Percentiles rank a stretch among this genome's conserved stretches.
Evolutionary conservation across 202 grass and related monocot genomes (phyloP).

Genomic region (Carex arenaria): DNA sequence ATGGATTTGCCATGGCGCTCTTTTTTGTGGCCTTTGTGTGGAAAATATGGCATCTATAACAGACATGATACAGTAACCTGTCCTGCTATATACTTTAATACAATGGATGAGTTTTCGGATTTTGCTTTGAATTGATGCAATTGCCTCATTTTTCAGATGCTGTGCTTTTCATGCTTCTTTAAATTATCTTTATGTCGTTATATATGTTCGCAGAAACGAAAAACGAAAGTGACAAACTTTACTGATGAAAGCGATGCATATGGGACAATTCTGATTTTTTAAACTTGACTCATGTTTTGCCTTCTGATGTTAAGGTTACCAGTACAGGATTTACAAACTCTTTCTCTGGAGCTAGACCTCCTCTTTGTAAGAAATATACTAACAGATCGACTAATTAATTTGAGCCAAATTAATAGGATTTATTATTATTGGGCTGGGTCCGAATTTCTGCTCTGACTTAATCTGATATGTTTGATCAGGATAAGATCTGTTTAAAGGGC

Average conservation of each 20-base stretch:
- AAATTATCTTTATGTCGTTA: neutral
- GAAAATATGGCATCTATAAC: neutral
- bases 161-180: neutral
- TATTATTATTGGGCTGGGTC: too few species aligned
- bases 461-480: too few species aligned
- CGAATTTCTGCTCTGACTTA: too few species aligned
- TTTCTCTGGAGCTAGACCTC: too few species aligned
- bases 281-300: too few species aligned
- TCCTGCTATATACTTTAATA: neutral
- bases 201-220: neutral
- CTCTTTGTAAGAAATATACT: too few species aligned
- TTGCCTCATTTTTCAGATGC: constrained; percentile 6
- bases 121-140: neutral
- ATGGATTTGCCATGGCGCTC: neutral
- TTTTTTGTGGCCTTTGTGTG: neutral
- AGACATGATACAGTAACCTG: neutral
- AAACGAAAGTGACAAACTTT: neutral
- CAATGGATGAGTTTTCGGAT: neutral
- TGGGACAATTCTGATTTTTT: neutral
- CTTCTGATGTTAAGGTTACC: too few species aligned
- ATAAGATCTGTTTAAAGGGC: too few species aligned
- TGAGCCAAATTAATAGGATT: too few species aligned
- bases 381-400: too few species aligned
- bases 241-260: neutral
- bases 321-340: too few species aligned